Base-by-base conservation (phyloP, 176 grass and related monocot genomes). In the Hyparrhenia diplandra region DNA sequence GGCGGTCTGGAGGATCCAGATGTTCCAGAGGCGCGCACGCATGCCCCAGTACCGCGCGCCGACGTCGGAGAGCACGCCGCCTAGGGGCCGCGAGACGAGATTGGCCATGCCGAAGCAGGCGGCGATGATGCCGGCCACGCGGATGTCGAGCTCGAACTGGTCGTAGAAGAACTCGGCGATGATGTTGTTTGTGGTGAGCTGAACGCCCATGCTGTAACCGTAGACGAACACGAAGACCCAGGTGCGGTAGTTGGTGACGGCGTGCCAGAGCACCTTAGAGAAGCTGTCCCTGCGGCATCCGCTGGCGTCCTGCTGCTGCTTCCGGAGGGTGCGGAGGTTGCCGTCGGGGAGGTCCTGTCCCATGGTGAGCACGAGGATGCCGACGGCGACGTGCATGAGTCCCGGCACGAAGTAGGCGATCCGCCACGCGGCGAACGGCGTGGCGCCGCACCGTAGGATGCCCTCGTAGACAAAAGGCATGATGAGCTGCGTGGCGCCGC, bases 61-160 rank as follows among this genome's bases (percentile, higher is more conserved):
- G 0, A 86, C 4, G 87, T 97, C 95, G 7, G 92, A 97, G 27
- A 85, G 64, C 64, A 88, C 28, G 0, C 95, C 92, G 0, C 95
- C 95, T 5, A 68, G 5, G 12, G 95, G 95, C 0, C 95, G 74
- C 1, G 95, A 83, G 0, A 90, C 74, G 35, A 97, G 9, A 74
- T 97, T 97, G 73, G 95, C 92, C 95, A 97, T 92, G 47, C 94
- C 92, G 16, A 97, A 97, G 72, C 87, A 92, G 10, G 94, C 94
- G 5, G 92, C 92, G 36, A 97, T 94, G 65, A 35, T 92, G 29
- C 94, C 92, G 5, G 94, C 85, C 3, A 73, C 81, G 2, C 89
- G 89, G 6, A 97, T 87, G 69, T 94, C 85, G 3, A 97, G 89
- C 59, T 92, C 69, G 76, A 97, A 97, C 5, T 35, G 85, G 60